A percentile compares a stretch with the other conserved stretches of the same genome.
phyloP scores from a whole-genome alignment of 192 early-diverging fungal species.

The Gorgonomyces haynaldii region DNA sequence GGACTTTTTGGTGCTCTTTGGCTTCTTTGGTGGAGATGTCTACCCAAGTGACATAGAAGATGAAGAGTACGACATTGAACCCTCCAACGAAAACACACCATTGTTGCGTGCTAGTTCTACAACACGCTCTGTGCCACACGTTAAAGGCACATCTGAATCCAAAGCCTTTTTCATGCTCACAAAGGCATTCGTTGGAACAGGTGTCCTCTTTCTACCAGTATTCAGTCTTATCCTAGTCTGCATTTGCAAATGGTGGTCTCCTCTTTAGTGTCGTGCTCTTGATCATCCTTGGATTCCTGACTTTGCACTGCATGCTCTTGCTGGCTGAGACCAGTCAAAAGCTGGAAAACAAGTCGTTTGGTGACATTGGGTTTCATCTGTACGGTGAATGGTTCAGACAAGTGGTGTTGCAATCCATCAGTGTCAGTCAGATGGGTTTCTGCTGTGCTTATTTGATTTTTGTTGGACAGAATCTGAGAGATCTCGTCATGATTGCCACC shows the following conservation, averaged over 20 bases:
- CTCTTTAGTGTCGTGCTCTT: constrained; percentile 28
- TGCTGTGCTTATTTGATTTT: constrained; percentile 84
- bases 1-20: constrained; percentile 85
- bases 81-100: constrained; percentile 17
- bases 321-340: constrained; percentile 30
- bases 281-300: constrained; percentile 35
- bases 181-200: constrained; percentile 55
- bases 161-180: constrained; percentile 47
- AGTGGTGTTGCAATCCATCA: constrained; percentile 36
- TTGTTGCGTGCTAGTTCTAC: constrained; percentile 20
- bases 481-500: constrained; percentile 55
- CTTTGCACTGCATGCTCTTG: constrained; percentile 42
- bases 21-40: constrained; percentile 90
- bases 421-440: constrained; percentile 59
- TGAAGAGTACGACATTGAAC: constrained; percentile 18
- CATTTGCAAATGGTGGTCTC: constrained; percentile 45
- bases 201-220: constrained; percentile 49
- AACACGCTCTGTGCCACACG: constrained; percentile 13
- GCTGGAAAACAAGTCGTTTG: constrained; percentile 38
- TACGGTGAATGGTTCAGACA: constrained; percentile 32
- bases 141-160: constrained; percentile 33
- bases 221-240: too few species aligned
- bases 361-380: constrained; percentile 40
- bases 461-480: constrained; percentile 69
- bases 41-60: constrained; percentile 57